Percentiles rank a stretch among this genome's conserved stretches.
Conservation (phyloP, 1,139 yeast genomes). For the Hansenula sp. region DNA sequence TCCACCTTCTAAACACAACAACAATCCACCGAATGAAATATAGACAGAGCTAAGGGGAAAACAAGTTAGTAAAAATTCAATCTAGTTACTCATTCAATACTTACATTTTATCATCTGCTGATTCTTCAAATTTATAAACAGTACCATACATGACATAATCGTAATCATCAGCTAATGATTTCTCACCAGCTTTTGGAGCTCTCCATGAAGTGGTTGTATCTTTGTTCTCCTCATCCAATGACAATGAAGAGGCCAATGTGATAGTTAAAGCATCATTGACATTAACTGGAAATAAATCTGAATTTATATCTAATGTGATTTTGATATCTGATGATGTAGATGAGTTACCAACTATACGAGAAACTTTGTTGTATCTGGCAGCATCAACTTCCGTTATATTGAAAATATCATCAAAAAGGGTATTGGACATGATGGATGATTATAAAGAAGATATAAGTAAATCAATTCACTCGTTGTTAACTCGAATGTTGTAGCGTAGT, state of each 20-base stretch:
- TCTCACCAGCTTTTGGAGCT: constrained; percentile 80
- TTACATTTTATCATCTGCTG: constrained; percentile 51
- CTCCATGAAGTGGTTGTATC: constrained; percentile 77
- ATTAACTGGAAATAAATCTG: constrained; percentile 85
- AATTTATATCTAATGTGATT: constrained; percentile 85
- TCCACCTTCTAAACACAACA: constrained; percentile 92
- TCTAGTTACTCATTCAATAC: constrained; percentile 7
- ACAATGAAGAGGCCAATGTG: constrained; percentile 74
- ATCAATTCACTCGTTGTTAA: neutral
- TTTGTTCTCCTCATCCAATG: constrained; percentile 53
- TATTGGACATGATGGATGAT: constrained; percentile 60
- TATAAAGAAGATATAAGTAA: no score
- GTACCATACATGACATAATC: constrained; percentile 99
- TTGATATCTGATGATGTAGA: constrained; percentile 80
- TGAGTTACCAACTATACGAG: constrained; percentile 85
- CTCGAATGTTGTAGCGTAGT: neutral
- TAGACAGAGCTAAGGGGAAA: constrained; percentile 57
- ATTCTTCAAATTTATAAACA: constrained; percentile 94
- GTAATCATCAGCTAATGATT: constrained; percentile 90
- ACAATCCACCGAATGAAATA: constrained; percentile 92
- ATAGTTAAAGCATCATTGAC: constrained; percentile 80
- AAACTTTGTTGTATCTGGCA: constrained; percentile 89
- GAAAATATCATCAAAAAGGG: constrained; percentile 92
- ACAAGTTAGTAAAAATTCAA: constrained; percentile 3
- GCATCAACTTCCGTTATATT: constrained; percentile 80